Percentiles rank a stretch among this genome's conserved stretches.
These are phyloP conservation scores for Scedosporium dehoogii DNA, from an alignment of 2,329 filamentous ascomycete species.

Conservation along the genomic window DNA sequence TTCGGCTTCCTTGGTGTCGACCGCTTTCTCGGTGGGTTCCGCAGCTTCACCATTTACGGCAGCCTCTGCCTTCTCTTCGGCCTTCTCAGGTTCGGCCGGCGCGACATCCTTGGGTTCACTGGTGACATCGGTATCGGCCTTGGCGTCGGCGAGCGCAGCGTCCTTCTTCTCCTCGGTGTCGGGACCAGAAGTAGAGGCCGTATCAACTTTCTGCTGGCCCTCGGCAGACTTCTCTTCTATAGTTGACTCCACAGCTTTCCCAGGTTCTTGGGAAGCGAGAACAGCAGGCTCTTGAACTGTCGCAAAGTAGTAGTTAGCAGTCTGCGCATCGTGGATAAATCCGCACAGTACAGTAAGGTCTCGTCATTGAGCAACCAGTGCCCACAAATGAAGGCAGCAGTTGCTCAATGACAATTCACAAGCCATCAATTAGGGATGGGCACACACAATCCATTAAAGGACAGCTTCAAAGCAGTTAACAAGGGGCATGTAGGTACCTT, in stretches of 20 bases:
- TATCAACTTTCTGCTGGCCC: conserved; percentile 23
- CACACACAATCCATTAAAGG: background rate
- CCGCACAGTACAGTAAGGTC: background rate
- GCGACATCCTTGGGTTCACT: background rate
- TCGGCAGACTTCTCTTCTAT: conserved; percentile 11
- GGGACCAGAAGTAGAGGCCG: conserved; percentile 15
- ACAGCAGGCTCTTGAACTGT: background rate
- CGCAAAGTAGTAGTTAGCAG: background rate
- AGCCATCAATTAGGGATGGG: background rate
- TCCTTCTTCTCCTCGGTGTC: conserved; percentile 24
- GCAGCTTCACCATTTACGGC: background rate
- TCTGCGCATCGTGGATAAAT: background rate
- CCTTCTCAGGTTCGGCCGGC: conserved; percentile 13
- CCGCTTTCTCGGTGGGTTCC: background rate
- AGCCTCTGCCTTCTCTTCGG: conserved; percentile 1
- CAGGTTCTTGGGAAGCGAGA: conserved; percentile 10
- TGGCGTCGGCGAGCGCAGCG: conserved; percentile 8
- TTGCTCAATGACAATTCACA: background rate
- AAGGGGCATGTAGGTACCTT: conserved; percentile 8
- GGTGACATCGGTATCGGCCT: conserved; percentile 4
- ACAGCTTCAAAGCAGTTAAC: background rate
- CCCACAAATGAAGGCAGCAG: background rate
- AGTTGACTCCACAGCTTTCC: conserved; percentile 14
- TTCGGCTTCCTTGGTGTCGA: background rate
- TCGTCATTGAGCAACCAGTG: background rate